Percentiles rank a stretch among this genome's conserved stretches.
phyloP scores from a whole-genome alignment of 257 asterid genomes.

The Solanum clarkiae region DNA sequence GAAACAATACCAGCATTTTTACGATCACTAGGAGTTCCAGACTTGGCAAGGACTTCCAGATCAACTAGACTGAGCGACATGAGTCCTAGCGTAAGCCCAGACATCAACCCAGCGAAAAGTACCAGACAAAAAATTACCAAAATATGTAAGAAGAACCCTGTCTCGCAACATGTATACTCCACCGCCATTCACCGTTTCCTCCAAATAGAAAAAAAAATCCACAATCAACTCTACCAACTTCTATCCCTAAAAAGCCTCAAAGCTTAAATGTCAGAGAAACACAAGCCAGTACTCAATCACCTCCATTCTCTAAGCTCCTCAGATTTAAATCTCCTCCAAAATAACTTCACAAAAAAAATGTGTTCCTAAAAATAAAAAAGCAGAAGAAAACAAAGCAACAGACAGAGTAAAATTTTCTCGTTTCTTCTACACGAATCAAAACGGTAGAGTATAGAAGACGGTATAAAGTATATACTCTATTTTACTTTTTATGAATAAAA shows the following conservation, averaged over 20 bases:
- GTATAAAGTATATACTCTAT: not conserved
- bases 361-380: not conserved
- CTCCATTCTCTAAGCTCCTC: not conserved
- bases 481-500: not conserved
- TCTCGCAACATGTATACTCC: conserved; percentile 67
- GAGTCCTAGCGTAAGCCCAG: conserved; percentile 94
- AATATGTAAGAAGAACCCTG: conserved; percentile 58
- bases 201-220: not conserved
- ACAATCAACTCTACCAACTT: not conserved
- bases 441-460: not conserved
- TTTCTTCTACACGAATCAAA: not conserved
- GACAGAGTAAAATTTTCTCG: not conserved
- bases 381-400: not conserved
- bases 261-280: not conserved
- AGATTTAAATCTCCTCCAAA: not conserved
- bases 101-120: conserved; percentile 81
- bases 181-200: conserved; percentile 53
- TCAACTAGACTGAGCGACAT: conserved; percentile 97
- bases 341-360: not conserved
- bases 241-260: not conserved
- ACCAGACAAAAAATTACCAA: conserved; percentile 43
- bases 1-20: conserved; percentile 51
- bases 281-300: not conserved
- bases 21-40: conserved; percentile 69
- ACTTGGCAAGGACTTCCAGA: conserved; percentile 90